Percentiles rank a stretch among this genome's conserved stretches.
These are phyloP conservation scores for Ulmus americana DNA, from an alignment of 331 rosid genomes.

Conservation along the genomic window DNA sequence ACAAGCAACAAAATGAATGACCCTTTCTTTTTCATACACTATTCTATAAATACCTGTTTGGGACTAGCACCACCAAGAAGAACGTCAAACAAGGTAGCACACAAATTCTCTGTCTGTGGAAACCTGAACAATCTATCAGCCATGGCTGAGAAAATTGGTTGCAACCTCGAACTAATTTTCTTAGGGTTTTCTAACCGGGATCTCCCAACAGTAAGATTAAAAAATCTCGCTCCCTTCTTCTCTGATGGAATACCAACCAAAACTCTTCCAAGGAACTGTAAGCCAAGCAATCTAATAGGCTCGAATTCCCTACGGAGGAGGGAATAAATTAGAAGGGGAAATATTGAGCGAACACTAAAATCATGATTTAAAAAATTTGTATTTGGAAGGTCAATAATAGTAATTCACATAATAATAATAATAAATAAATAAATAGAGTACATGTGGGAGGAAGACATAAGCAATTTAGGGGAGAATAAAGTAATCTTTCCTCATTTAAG, in stretches of 20 bases:
- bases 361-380: not conserved
- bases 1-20: constrained; percentile 7
- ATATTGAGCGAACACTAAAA: not conserved
- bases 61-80: constrained; percentile 99
- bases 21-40: not conserved
- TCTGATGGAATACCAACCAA: constrained; percentile 83
- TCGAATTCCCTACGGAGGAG: constrained; percentile 58
- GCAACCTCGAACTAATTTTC: constrained; percentile 51
- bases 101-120: constrained; percentile 76
- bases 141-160: constrained; percentile 68
- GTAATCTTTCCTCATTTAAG: no score
- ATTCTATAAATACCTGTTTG: constrained; percentile 62
- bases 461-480: not conserved
- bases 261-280: constrained; percentile 91
- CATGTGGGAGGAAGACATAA: not conserved
- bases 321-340: not conserved
- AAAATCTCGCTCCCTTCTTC: constrained; percentile 88
- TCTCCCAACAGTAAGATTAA: constrained; percentile 68
- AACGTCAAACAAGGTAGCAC: constrained; percentile 91
- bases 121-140: constrained; percentile 83
- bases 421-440: not conserved
- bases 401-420: not conserved
- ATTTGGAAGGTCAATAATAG: not conserved
- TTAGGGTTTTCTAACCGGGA: constrained; percentile 54
- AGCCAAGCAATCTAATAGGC: constrained; percentile 85